Conservation (phyloP, 495 filamentous ascomycete genomes). For the Tuber borchii region DNA sequence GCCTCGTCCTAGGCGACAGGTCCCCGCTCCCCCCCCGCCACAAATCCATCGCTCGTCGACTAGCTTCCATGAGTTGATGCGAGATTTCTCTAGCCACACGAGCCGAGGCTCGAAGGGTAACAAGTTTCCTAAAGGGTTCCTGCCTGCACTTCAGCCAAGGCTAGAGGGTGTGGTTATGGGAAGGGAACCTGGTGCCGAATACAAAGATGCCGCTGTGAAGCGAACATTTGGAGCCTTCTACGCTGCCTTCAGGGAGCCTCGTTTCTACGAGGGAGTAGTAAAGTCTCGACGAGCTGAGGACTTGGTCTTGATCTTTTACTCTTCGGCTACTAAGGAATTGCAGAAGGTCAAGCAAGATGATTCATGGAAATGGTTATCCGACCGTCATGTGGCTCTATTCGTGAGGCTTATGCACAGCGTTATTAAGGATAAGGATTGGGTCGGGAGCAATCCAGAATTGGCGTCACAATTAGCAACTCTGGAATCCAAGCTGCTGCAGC, state of each 20-base stretch:
- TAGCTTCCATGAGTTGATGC: constrained; percentile 45
- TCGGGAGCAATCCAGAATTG: constrained; percentile 59
- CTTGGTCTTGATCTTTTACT: constrained; percentile 79
- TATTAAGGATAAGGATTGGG: constrained; percentile 70
- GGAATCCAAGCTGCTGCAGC: constrained; percentile 88
- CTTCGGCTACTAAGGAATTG: constrained; percentile 82
- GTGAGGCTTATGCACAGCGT: constrained; percentile 76
- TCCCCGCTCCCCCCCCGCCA: constrained; percentile 54
- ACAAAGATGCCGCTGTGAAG: constrained; percentile 67
- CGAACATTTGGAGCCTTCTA: constrained; percentile 74
- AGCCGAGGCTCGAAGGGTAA: constrained; percentile 62
- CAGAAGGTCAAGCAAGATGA: constrained; percentile 77
- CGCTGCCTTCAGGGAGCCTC: constrained; percentile 65
- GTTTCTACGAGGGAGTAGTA: constrained; percentile 71
- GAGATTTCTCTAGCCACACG: constrained; percentile 34
- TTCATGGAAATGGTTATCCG: constrained; percentile 85
- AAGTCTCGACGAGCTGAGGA: constrained; percentile 93
- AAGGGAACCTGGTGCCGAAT: constrained; percentile 69
- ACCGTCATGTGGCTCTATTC: constrained; percentile 91
- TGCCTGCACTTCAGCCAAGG: constrained; percentile 61
- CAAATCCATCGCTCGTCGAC: constrained; percentile 60
- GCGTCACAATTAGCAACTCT: constrained; percentile 67
- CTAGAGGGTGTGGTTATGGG: constrained; percentile 61
- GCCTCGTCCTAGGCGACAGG: constrained; percentile 74
- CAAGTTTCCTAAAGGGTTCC: constrained; percentile 72